A percentile compares a stretch with the other conserved stretches of the same genome.
These are phyloP conservation scores for Bolboschoenoplectus hybrid DNA, from an alignment of 202 grass and related monocot species.

Conservation along the genomic window DNA sequence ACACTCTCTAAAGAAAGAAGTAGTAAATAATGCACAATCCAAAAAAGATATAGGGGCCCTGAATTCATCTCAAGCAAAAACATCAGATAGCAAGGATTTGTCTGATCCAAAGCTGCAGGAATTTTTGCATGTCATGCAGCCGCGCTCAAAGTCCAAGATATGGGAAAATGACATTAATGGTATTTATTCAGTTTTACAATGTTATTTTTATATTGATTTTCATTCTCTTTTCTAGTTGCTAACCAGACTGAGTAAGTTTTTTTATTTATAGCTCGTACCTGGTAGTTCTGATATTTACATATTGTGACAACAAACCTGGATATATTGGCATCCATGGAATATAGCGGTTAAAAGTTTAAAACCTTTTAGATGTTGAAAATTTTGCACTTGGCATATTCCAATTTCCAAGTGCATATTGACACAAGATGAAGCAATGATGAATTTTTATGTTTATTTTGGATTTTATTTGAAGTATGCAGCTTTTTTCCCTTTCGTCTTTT, in stretches of 20 bases:
- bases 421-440: neutral
- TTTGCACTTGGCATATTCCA: neutral
- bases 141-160: slow-evolving; percentile 83
- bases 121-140: slow-evolving; percentile 93
- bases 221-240: slow-evolving; percentile 4
- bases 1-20: slow-evolving; percentile 70
- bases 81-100: slow-evolving; percentile 49
- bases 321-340: neutral
- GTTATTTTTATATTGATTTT: slow-evolving; percentile 24
- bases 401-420: neutral
- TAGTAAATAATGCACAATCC: slow-evolving; percentile 46
- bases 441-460: neutral
- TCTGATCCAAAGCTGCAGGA: slow-evolving; percentile 76
- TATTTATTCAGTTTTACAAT: slow-evolving; percentile 40
- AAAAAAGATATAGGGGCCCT: slow-evolving; percentile 36
- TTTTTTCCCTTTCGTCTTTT: neutral
- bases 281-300: slow-evolving; percentile 1
- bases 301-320: slow-evolving; percentile 30
- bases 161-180: slow-evolving; percentile 80
- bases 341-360: neutral
- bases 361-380: slow-evolving; percentile 9
- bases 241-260: neutral
- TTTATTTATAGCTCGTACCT: neutral
- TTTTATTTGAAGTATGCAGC: slow-evolving; percentile 13
- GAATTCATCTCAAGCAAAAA: slow-evolving; percentile 28